Conservation (phyloP, 2,329 filamentous ascomycete genomes). For the Penicillium sp. region DNA sequence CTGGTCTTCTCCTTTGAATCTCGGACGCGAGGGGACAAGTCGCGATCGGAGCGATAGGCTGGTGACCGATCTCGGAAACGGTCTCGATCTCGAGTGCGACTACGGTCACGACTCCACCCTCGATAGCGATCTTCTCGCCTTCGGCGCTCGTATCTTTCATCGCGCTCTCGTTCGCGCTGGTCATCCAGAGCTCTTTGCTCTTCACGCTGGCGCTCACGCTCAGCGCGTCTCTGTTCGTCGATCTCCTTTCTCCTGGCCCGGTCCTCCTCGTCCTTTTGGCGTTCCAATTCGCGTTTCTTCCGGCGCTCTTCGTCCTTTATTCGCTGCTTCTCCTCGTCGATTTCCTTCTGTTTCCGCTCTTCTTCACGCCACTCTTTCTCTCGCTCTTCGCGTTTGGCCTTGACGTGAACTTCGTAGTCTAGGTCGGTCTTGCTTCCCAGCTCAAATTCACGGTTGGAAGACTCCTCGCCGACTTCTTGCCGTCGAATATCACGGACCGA, state of each 20-base stretch:
- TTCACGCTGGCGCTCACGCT: conserved; percentile 53
- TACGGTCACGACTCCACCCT: conserved; percentile 41
- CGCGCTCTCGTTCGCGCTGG: conserved; percentile 54
- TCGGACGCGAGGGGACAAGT: conserved; percentile 29
- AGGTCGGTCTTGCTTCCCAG: conserved; percentile 62
- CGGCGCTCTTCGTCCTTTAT: conserved; percentile 45
- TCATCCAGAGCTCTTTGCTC: conserved; percentile 57
- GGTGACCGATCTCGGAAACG: conserved; percentile 35
- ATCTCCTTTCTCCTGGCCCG: conserved; percentile 54
- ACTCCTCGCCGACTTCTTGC: conserved; percentile 60
- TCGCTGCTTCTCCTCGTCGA: conserved; percentile 47
- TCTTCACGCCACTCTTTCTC: conserved; percentile 53
- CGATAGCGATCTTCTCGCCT: conserved; percentile 48
- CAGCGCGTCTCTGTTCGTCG: conserved; percentile 51
- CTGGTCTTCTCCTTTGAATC: conserved; percentile 39
- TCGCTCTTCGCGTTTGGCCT: conserved; percentile 54
- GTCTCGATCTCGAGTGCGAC: conserved; percentile 37
- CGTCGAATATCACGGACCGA: conserved; percentile 60
- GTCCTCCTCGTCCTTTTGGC: conserved; percentile 48
- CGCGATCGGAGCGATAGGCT: conserved; percentile 36
- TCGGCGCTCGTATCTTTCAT: conserved; percentile 48
- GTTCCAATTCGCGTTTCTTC: conserved; percentile 46
- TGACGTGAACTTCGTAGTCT: conserved; percentile 58
- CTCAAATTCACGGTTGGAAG: conserved; percentile 55
- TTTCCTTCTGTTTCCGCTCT: conserved; percentile 55